Evolutionary conservation across 768 basidiomycete species (phyloP).

Genomic region (Amanita jacksonii): DNA sequence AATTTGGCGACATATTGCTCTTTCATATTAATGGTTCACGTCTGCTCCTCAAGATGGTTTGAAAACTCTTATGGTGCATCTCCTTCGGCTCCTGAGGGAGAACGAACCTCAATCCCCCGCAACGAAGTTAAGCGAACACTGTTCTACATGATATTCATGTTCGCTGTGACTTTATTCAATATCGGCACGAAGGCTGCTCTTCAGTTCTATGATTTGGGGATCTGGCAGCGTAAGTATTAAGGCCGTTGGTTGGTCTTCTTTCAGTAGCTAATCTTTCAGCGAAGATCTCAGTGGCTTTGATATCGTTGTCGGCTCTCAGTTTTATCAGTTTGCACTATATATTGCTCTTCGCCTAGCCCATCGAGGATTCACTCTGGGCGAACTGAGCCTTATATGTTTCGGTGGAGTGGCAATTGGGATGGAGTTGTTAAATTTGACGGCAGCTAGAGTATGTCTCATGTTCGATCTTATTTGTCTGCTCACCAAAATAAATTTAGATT

Average conservation of each 20-base stretch:
- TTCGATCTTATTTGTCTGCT: background rate
- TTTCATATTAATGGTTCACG: slow-evolving; percentile 69
- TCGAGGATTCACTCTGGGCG: slow-evolving; percentile 92
- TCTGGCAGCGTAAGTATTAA: slow-evolving; percentile 65
- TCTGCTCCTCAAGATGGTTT: slow-evolving; percentile 67
- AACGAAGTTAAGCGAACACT: slow-evolving; percentile 54
- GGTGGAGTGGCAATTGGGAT: slow-evolving; percentile 81
- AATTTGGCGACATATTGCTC: slow-evolving; percentile 77
- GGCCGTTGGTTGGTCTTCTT: background rate
- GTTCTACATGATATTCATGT: slow-evolving; percentile 58
- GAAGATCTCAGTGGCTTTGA: slow-evolving; percentile 82
- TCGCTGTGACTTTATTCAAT: slow-evolving; percentile 39
- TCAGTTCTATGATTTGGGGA: slow-evolving; percentile 28
- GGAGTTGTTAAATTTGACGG: slow-evolving; percentile 80
- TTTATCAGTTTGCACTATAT: slow-evolving; percentile 91
- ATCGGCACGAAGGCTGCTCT: slow-evolving; percentile 42
- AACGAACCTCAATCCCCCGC: slow-evolving; percentile 68
- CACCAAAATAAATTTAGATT: slow-evolving; percentile 36
- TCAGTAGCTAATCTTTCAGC: background rate
- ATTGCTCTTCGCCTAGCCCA: slow-evolving; percentile 83
- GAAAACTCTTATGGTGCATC: slow-evolving; percentile 42
- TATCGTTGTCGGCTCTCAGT: slow-evolving; percentile 57
- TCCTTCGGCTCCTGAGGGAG: slow-evolving; percentile 43
- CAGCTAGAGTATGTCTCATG: slow-evolving; percentile 52
- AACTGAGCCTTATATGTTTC: slow-evolving; percentile 81